Conservation (phyloP, 2,329 filamentous ascomycete genomes). For the Nannizziopsis barbatae region DNA sequence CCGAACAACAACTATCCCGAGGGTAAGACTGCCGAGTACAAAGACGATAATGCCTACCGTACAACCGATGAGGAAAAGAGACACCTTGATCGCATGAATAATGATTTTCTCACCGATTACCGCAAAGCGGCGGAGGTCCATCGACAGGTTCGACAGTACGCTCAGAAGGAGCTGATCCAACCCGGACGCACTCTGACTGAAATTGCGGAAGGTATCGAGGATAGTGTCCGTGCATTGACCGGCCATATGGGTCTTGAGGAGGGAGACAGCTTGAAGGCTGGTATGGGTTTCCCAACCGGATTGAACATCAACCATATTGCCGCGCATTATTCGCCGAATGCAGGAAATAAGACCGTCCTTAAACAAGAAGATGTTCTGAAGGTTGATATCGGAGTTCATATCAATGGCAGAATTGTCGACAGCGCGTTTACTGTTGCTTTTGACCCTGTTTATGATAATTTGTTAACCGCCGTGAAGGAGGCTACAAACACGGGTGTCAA, state of each 20-base stretch:
- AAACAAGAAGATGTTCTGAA: slow-evolving; percentile 60
- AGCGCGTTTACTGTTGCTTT: slow-evolving; percentile 60
- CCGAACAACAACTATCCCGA: slow-evolving; percentile 60
- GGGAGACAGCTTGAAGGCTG: slow-evolving; percentile 65
- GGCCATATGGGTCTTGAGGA: slow-evolving; percentile 66
- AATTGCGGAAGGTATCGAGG: slow-evolving; percentile 79
- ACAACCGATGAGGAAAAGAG: slow-evolving; percentile 79
- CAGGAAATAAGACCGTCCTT: slow-evolving; percentile 65
- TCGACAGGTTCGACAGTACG: slow-evolving; percentile 74
- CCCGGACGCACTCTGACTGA: slow-evolving; percentile 70
- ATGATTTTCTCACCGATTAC: slow-evolving; percentile 69
- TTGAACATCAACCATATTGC: slow-evolving; percentile 75
- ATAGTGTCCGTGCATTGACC: slow-evolving; percentile 63
- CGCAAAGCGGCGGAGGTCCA: slow-evolving; percentile 81
- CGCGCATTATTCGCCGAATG: slow-evolving; percentile 78
- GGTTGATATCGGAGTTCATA: slow-evolving; percentile 60
- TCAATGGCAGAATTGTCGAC: slow-evolving; percentile 61
- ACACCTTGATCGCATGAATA: slow-evolving; percentile 67
- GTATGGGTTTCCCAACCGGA: slow-evolving; percentile 79
- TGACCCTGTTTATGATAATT: slow-evolving; percentile 56
- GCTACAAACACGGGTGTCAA: slow-evolving; percentile 65
- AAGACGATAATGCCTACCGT: slow-evolving; percentile 63
- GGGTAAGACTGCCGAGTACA: slow-evolving; percentile 68
- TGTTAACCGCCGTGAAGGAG: slow-evolving; percentile 55
- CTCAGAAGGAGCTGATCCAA: slow-evolving; percentile 60